Percentiles rank a stretch among this genome's conserved stretches.
These are phyloP conservation scores for Lentinula sp. DNA, from an alignment of 768 basidiomycete species.

Conservation along the genomic window DNA sequence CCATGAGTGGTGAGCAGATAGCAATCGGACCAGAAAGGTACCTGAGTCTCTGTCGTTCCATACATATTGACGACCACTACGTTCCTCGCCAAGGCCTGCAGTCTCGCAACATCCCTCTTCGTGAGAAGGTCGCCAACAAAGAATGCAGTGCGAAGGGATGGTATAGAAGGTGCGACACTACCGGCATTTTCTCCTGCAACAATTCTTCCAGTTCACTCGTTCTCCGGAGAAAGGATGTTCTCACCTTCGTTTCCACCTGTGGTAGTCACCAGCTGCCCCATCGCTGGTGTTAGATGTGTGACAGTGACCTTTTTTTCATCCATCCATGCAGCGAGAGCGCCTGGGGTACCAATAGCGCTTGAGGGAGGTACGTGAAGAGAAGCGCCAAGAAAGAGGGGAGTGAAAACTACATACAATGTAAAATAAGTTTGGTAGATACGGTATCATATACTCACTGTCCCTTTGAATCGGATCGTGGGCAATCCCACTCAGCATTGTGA, in stretches of 20 bases:
- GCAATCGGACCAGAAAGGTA: not conserved
- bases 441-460: constrained; percentile 69
- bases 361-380: constrained; percentile 92
- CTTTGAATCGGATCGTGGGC: constrained; percentile 99
- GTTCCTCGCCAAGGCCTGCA: constrained; percentile 89
- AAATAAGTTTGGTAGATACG: not conserved
- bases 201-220: not conserved
- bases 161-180: constrained; percentile 76
- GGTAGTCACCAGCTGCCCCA: constrained; percentile 90
- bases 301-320: constrained; percentile 83
- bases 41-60: constrained; percentile 96
- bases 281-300: constrained; percentile 98
- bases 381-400: constrained; percentile 95
- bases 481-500: constrained; percentile 98
- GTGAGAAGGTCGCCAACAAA: constrained; percentile 99
- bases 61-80: constrained; percentile 99
- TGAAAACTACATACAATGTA: constrained; percentile 67
- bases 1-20: too few relatives aligned
- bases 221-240: not conserved
- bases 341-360: constrained; percentile 96
- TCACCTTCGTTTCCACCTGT: not conserved
- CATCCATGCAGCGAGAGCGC: constrained; percentile 98
- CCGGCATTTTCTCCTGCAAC: constrained; percentile 25
- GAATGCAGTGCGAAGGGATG: constrained; percentile 84
- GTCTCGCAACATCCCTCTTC: constrained; percentile 92